Base-by-base conservation (phyloP, 1,139 yeast genomes). In the Eremothecium sinecaudum region DNA sequence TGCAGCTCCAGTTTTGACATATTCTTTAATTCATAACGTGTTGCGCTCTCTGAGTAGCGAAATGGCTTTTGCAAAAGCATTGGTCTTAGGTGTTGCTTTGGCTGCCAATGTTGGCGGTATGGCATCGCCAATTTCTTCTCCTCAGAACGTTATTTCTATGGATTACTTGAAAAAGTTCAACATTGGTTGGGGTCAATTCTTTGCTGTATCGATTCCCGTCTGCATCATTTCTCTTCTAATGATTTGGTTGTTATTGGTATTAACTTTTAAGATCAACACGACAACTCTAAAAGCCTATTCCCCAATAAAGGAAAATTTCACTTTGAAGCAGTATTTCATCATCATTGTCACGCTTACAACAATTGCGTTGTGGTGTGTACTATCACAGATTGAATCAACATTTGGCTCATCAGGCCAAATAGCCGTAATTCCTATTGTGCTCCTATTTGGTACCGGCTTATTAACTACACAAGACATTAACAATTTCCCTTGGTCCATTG, bases 51-150 rank as follows among this genome's bases (percentile, higher is more conserved):
- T 78, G 30, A 77, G 79, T 5, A 69, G 71, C 28, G 77, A 72
- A 9, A 69, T 79, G 0, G 73, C 68, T 28, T 75, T 77, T 50
- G 75, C 72, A 10, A 67, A 72, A 45, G 79, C 84, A 1, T 63
- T 79, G 37, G 74, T 78, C 25, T 61, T 79, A 41, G 84, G 86
- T 38, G 76, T 79, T 40, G 87, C 87, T 0, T 62, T 79, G 24
- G 76, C 82, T 6, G 77, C 83, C 7, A 77, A 79, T 50, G 61
- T 77, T 31, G 86, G 83, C 23, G 87, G 87, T 46, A 75, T 79
- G 82, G 74, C 84, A 0, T 75, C 82, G n/a, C 87, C 87, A 11
- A 79, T 79, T 42, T 76, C 86, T 0, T 76, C 83, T 4, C 87
- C 87, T 1, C 87, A 79, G 53, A 79, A 79, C 45, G 77, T 79